phyloP scores from a whole-genome alignment of 2,329 filamentous ascomycete genomes.

The Sarocladiaceae sp. region DNA sequence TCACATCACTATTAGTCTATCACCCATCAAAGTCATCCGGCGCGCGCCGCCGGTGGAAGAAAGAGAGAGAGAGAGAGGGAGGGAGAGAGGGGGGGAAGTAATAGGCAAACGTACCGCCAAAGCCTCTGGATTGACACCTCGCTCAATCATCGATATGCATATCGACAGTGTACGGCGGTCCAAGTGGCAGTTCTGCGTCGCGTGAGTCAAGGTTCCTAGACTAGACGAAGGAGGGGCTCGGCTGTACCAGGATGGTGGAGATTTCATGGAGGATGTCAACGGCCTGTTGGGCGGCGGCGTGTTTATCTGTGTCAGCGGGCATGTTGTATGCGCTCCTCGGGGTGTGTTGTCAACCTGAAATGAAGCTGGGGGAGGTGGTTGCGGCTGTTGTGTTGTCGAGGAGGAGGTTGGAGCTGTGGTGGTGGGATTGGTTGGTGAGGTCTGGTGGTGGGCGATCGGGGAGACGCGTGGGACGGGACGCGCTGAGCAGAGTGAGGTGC shows the following conservation, averaged over 20 bases:
- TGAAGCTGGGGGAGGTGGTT: too few relatives aligned
- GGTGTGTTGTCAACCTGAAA: too few relatives aligned
- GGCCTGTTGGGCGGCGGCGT: slow-evolving; percentile 71
- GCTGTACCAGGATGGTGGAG: slow-evolving; percentile 80
- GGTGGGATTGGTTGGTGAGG: slow-evolving; percentile 8
- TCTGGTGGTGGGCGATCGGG: too few relatives aligned
- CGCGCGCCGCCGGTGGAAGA: background rate
- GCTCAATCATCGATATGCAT: slow-evolving; percentile 95
- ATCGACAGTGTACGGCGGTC: slow-evolving; percentile 87
- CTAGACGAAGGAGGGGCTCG: slow-evolving; percentile 18
- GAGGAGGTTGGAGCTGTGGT: too few relatives aligned
- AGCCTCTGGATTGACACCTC: slow-evolving; percentile 92
- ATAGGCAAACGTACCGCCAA: slow-evolving; percentile 62
- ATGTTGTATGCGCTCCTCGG: too few relatives aligned
- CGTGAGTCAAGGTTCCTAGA: slow-evolving; percentile 5
- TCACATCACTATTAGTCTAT: background rate
- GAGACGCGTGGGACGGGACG: too few relatives aligned
- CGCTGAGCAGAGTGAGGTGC: too few relatives aligned
- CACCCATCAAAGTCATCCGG: background rate
- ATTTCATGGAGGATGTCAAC: slow-evolving; percentile 82
- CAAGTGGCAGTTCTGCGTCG: slow-evolving; percentile 76
- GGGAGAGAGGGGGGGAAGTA: background rate
- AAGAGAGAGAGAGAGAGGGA: background rate
- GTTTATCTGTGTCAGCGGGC: slow-evolving; percentile 54
- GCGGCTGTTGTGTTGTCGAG: too few relatives aligned